Percentiles rank a stretch among this genome's conserved stretches.
Conservation (phyloP, 257 asterid species). For the Nicotiana paniculata region DNA sequence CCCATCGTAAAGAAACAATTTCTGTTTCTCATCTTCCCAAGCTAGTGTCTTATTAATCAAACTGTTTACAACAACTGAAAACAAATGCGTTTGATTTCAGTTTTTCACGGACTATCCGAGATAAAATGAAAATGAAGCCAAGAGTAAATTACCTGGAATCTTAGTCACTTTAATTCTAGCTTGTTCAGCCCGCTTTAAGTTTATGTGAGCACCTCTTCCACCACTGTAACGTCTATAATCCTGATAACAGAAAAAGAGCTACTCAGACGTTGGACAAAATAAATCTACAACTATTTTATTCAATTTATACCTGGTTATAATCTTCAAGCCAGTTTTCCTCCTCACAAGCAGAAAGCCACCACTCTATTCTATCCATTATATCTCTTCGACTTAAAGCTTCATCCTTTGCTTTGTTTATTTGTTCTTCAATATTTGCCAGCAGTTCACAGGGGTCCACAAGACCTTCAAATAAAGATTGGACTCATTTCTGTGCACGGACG, state of each 20-base stretch:
- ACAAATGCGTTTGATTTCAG: background rate
- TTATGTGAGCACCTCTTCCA: slow-evolving; percentile 88
- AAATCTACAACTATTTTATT: background rate
- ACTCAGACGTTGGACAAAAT: background rate
- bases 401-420: slow-evolving; percentile 10
- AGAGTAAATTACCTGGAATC: slow-evolving; percentile 60
- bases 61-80: slow-evolving; percentile 69
- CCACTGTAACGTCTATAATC: slow-evolving; percentile 80
- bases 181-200: slow-evolving; percentile 88
- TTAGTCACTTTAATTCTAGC: slow-evolving; percentile 71
- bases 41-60: slow-evolving; percentile 64
- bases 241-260: slow-evolving; percentile 24
- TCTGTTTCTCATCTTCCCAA: slow-evolving; percentile 83
- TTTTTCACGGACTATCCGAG: background rate
- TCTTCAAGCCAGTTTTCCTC: slow-evolving; percentile 22
- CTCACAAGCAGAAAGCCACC: slow-evolving; percentile 20
- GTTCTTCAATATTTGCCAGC: slow-evolving; percentile 14
- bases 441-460: slow-evolving; percentile 14
- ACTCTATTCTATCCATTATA: slow-evolving; percentile 10
- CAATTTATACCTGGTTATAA: slow-evolving; percentile 11
- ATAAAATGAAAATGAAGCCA: background rate
- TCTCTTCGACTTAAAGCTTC: slow-evolving; percentile 19
- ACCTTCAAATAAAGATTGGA: background rate
- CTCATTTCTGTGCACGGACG: background rate
- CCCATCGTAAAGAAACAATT: slow-evolving; percentile 80